phyloP scores from a whole-genome alignment of 352 stramenopile genomes.

The Pythium phragmitis region DNA sequence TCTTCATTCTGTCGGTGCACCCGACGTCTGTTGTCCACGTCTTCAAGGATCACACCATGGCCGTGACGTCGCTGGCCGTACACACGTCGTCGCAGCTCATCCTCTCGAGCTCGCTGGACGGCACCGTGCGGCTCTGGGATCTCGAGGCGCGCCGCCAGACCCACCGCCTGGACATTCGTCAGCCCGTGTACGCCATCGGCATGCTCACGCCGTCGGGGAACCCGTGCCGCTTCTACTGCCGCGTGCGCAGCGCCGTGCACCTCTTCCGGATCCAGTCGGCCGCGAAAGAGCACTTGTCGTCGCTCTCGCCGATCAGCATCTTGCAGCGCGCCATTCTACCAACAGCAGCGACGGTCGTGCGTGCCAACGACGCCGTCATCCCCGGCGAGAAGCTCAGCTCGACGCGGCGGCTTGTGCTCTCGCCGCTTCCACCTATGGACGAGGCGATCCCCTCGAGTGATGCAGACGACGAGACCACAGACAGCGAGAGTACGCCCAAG shows the following conservation, averaged over 20 bases:
- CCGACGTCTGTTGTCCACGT: slow-evolving; percentile 55
- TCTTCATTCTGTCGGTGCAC: slow-evolving; percentile 57
- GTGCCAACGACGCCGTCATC: slow-evolving; percentile 18
- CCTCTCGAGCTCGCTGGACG: slow-evolving; percentile 72
- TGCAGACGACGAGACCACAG: neutral
- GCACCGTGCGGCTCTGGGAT: slow-evolving; percentile 66
- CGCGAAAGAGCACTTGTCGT: slow-evolving; percentile 64
- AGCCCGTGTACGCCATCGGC: slow-evolving; percentile 43
- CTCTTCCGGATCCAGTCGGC: slow-evolving; percentile 68
- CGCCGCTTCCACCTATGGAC: slow-evolving; percentile 5
- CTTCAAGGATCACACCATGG: slow-evolving; percentile 71
- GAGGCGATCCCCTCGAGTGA: neutral
- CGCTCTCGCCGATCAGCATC: slow-evolving; percentile 52
- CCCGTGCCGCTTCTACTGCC: slow-evolving; percentile 59
- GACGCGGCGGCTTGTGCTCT: neutral
- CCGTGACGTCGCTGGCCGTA: slow-evolving; percentile 51
- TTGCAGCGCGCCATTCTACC: slow-evolving; percentile 50
- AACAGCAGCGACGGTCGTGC: slow-evolving; percentile 16
- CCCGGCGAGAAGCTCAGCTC: slow-evolving; percentile 24
- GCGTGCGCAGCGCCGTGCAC: slow-evolving; percentile 49
- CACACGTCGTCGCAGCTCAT: slow-evolving; percentile 52
- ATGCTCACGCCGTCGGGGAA: slow-evolving; percentile 38
- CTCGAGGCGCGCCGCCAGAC: slow-evolving; percentile 58
- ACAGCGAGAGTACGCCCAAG: neutral
- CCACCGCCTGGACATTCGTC: slow-evolving; percentile 56